Evolutionary conservation across 305 asterid genomes (phyloP).

Genomic region (Andrographis paniculata): DNA sequence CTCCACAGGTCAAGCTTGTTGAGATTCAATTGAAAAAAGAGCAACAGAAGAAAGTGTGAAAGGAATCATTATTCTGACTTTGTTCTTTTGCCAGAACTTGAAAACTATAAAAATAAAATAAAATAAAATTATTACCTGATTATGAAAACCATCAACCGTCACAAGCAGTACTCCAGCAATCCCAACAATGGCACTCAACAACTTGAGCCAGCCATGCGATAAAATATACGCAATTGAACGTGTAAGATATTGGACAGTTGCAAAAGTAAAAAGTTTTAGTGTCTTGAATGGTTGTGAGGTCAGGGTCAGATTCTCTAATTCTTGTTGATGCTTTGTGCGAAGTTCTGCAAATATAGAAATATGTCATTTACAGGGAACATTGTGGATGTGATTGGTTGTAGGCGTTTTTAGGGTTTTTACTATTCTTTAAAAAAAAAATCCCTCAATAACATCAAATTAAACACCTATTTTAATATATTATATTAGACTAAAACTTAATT

Average conservation of each 20-base stretch:
- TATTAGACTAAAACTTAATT: too few relatives aligned
- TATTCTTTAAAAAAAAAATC: too few relatives aligned
- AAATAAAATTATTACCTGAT: constrained; percentile 46
- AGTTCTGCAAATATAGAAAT: constrained; percentile 37
- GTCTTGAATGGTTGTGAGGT: constrained; percentile 58
- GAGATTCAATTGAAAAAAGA: background rate
- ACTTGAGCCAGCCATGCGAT: constrained; percentile 39
- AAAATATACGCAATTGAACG: constrained; percentile 50
- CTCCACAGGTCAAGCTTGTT: background rate
- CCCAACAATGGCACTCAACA: constrained; percentile 29
- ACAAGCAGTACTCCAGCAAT: constrained; percentile 41
- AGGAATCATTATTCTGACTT: too few relatives aligned
- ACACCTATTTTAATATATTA: too few relatives aligned
- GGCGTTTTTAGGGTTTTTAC: too few relatives aligned
- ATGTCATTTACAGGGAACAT: constrained; percentile 12
- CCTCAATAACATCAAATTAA: too few relatives aligned
- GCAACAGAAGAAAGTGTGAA: background rate
- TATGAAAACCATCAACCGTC: constrained; percentile 68
- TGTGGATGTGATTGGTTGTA: too few relatives aligned
- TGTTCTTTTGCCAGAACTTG: too few relatives aligned
- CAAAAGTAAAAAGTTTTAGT: constrained; percentile 47
- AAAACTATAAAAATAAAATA: background rate
- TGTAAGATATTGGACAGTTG: constrained; percentile 43
- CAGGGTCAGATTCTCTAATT: constrained; percentile 47
- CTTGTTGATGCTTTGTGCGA: constrained; percentile 48